Base-by-base conservation (phyloP, 2,329 filamentous ascomycete species). In the Cryphonectria parasitica region DNA sequence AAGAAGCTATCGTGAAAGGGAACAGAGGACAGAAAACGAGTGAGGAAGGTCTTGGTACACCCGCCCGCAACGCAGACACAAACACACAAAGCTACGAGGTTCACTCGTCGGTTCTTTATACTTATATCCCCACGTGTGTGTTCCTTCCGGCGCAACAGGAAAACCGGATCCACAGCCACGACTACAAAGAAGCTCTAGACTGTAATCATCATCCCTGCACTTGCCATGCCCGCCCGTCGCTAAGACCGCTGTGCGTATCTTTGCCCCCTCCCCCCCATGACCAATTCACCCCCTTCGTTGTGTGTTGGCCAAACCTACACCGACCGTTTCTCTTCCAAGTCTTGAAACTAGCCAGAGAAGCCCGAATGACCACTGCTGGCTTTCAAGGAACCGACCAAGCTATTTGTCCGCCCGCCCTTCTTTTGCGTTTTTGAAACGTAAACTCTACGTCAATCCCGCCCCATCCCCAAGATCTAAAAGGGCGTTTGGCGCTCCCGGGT, bases 401-500 rank as follows among this genome's bases (percentile, higher is more conserved):
- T 43, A 62, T 39, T 22, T 49, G 25, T 22, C 34, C 41, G 49
- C 31, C 34, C 22, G 13, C 52, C 17, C 19, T 34, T 25, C 19
- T 31, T 34, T 25, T 41, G n/a, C 41, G 45, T 52, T 56, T 68
- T 19, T 34, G 43, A 68, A 68, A 68, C 66, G 66, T 68, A 68
- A 63, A 25, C 31, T 63, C 45, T 54, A 64, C 66, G 66, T 68
- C 66, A 68, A 64, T 36, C 66, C 25, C 43, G 43, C 25, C n/a
- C 66, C 31, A 25, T 11, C 36, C 31, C 39, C 10, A 45, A 15
- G n/a, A 60, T 34, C n/a, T 13, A 13, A 39, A 19, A 36, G 3
- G 41, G 56, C 28, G 15, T 36, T 54, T 11, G 8, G 8, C 43
- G 66, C 56, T 31, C 43, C 66, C 41, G 66, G 58, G 31, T 45